Conservation (phyloP, 73 alveolate species). For the Durusdinium trenchii region DNA sequence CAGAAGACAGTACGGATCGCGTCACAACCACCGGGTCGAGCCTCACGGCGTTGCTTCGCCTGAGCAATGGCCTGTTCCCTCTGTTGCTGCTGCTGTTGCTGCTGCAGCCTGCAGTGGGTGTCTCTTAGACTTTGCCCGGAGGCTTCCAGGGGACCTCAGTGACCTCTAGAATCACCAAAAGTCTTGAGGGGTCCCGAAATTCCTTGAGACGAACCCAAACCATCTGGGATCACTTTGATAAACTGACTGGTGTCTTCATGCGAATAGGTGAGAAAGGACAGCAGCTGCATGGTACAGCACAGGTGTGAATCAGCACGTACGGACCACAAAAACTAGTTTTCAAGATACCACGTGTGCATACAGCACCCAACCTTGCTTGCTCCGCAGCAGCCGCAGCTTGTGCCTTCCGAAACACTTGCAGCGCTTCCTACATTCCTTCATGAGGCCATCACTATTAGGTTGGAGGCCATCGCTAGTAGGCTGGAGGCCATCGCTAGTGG, state of each 20-base stretch:
- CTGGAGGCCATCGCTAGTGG: neutral
- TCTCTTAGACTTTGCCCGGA: too few species aligned
- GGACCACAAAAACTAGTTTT: too few species aligned
- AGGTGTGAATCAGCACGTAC: neutral
- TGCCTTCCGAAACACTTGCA: constrained; percentile 6
- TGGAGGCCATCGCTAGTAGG: neutral
- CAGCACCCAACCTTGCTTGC: constrained; percentile 52
- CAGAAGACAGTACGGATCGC: neutral
- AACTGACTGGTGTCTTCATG: neutral
- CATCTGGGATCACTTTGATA: neutral
- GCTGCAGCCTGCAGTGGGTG: constrained; percentile 95
- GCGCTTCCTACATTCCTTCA: too few species aligned
- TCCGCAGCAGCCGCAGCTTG: constrained; percentile 88
- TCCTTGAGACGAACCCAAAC: neutral
- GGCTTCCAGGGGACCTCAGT: too few species aligned
- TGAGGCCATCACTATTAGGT: too few species aligned
- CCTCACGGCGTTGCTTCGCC: constrained; percentile 88
- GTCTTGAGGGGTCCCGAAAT: neutral
- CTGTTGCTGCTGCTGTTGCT: constrained; percentile 87
- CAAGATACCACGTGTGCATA: too few species aligned
- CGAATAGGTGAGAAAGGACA: neutral
- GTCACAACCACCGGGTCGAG: neutral
- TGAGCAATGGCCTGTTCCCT: constrained; percentile 89
- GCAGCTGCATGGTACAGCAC: too few species aligned
- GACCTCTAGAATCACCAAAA: neutral